Base-by-base conservation (phyloP, 2,329 filamentous ascomycete species). In the Fusarium setosum region DNA sequence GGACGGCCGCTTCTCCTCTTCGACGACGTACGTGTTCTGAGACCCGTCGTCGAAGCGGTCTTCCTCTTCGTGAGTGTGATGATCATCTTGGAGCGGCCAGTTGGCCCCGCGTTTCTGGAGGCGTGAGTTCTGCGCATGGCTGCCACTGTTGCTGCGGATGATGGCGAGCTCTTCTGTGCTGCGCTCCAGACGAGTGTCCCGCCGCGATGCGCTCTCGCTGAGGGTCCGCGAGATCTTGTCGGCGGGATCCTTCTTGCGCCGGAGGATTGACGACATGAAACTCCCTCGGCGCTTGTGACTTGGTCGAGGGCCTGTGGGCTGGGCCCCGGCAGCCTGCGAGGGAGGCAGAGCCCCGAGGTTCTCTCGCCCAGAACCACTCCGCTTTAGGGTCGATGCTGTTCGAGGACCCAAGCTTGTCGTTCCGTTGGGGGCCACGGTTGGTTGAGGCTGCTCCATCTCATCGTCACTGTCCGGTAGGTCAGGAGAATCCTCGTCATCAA, bases 111-210 rank as follows among this genome's bases (percentile, higher is more conserved):
- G 70, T 57, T 72, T 73, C 38, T 75, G 73, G 15, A 73, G 60
- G 4, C 72, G 70, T 8, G 65, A 61, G 35, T 26, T 60, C 18
- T 72, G 61, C 13, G 65, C 48, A 17, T 52, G 65, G 37, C 61
- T 70, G 58, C 76, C 76, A 41, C 73, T 72, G 55, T 77, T 77
- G 42, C 73, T 76, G 37, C 79, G 82, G 5, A 88, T 72, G 13
- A 76, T 74, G n/a, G 74, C 77, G 5, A 88, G 80, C 71, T 90
- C 83, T 7, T 81, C 79, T n/a, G 79, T 73, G 63, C 81, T 86
- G 29, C 88, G 83, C 73, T 92, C 89, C 2, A 91, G 79, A 18
- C 81, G 83, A 0, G 87, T 90, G 65, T 92, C 89, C 50, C 84
- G 82, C 10, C 89, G 81, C 2, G 88, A 88, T 3, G 85, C 84